A percentile compares a stretch with the other conserved stretches of the same genome.
Conservation (phyloP, 2,329 filamentous ascomycete species). For the Fusarium keratoplasticum region DNA sequence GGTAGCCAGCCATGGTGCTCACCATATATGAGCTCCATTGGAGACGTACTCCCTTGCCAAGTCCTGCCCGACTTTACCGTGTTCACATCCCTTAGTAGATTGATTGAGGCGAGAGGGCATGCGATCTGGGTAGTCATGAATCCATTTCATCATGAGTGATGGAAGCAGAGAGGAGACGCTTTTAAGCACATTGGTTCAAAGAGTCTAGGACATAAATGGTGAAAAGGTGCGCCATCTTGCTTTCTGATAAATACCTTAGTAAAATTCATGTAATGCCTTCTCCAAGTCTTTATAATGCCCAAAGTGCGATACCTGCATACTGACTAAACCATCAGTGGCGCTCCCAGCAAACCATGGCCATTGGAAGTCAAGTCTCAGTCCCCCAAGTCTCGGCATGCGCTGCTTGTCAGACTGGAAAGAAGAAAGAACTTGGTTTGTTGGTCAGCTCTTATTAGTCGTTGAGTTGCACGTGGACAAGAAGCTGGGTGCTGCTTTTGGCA, state of each 20-base stretch:
- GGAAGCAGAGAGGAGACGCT: not conserved
- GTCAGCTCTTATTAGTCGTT: not conserved
- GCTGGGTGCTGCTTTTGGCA: conserved; percentile 14
- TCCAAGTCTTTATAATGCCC: not conserved
- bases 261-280: not conserved
- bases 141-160: not conserved
- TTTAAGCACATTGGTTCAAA: not conserved
- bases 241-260: not conserved
- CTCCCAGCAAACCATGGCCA: not conserved
- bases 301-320: not conserved
- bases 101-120: not conserved
- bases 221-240: not conserved
- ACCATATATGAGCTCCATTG: not conserved
- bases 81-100: not conserved
- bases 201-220: not conserved
- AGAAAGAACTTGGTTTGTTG: not conserved
- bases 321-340: not conserved
- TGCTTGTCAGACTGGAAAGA: not conserved
- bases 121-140: not conserved
- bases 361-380: not conserved
- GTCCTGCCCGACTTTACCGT: not conserved
- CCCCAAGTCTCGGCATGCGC: not conserved
- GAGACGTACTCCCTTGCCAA: not conserved
- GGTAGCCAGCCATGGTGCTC: not conserved
- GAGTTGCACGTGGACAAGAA: conserved; percentile 1